Base-by-base conservation (phyloP, 441 rosid species). In the Populus trichocarpa region DNA sequence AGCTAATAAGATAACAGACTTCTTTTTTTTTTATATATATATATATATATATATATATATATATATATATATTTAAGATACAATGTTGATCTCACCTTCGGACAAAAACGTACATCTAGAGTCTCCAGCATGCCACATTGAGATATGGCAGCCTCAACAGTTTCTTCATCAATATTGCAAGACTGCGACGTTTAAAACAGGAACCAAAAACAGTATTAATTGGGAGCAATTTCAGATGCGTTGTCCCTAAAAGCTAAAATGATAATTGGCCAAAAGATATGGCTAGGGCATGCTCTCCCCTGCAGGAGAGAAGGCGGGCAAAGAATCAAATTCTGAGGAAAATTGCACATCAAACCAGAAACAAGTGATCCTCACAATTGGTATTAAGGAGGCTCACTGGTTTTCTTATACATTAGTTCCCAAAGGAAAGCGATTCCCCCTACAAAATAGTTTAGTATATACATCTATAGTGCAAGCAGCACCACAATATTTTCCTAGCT, bases 81-180 rank as follows among this genome's bases (percentile, higher is more conserved):
- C 22, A 40, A 64, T n/a, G 65, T 8, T 59, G 40, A 57, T 63
- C 88, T 85, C 75, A 89, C 99, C 98, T 92, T 95, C 0, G 89
- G 92, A 82, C 99, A 96, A 88, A 83, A 88, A 78, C 99, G 98
- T 70, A 96, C 93, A 86, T 96, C 98, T 59, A 96, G 86, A 73
- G 97, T 93, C 91, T 94, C 97, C 83, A 94, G 90, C 84, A 88
- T 89, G 78, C 81, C 79, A 82, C 99, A 96, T 61, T 83, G 90
- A 7, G 94, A 89, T 80, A 94, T 88, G 26, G 99, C 98, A 73
- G 83, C 84, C 84, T 89, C 96, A 72, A 94, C 89, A 14, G 85
- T 90, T 79, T 89, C 90, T 87, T 90, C 98, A 38, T 89, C 89
- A 73, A 93, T 89, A 85, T 85, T 92, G 83, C 97, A 92, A 11